Conservation (phyloP, 2,329 filamentous ascomycete species). For the Pseudogymnoascus sp. region DNA sequence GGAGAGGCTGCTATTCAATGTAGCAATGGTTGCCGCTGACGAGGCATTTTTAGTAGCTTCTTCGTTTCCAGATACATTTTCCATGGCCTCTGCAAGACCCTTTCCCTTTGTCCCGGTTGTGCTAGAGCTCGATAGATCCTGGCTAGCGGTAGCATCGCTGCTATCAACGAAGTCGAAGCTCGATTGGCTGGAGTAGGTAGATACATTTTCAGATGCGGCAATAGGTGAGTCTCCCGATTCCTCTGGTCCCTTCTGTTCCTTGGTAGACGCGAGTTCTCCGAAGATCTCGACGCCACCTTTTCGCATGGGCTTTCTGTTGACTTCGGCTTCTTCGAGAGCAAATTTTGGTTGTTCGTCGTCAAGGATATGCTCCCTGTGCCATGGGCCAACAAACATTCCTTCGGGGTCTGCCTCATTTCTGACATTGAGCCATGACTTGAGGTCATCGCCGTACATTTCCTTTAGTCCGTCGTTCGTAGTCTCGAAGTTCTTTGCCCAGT, state of each 20-base stretch:
- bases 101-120: constrained; percentile 1
- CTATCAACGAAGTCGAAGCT: neutral
- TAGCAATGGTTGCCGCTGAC: neutral
- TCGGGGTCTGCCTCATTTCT: constrained; percentile 66
- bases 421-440: constrained; percentile 60
- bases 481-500: constrained; percentile 90
- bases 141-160: neutral
- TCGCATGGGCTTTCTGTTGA: constrained; percentile 18
- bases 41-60: neutral
- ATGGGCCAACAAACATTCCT: constrained; percentile 83
- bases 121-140: neutral
- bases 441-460: constrained; percentile 59
- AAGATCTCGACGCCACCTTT: constrained; percentile 21
- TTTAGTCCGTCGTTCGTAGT: constrained; percentile 54
- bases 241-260: neutral
- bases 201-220: neutral
- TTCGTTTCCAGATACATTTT: neutral
- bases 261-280: constrained; percentile 4
- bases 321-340: constrained; percentile 25
- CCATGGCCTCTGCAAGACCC: neutral
- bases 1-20: neutral
- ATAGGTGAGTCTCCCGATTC: neutral
- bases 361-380: constrained; percentile 68
- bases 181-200: constrained; percentile 4
- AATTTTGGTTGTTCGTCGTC: constrained; percentile 24